Evolutionary conservation across 306 rosid species (phyloP).

Genomic region (Pterocarpus macrocarpus): DNA sequence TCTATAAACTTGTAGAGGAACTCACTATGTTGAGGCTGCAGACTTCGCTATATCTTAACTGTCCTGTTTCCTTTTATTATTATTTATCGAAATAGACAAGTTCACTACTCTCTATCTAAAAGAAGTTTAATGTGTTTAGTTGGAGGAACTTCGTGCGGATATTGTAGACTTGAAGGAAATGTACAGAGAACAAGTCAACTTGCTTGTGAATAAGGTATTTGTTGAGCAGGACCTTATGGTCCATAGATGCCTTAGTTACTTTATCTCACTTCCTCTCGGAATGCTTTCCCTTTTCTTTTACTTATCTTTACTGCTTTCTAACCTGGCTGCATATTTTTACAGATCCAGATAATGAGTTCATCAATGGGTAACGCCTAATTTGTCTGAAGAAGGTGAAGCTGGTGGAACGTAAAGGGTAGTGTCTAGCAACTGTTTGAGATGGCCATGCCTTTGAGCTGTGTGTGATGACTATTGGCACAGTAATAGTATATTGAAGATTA

Average conservation of each 20-base stretch:
- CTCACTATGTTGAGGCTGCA: background rate
- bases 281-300: constrained; percentile 16
- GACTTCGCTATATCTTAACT: constrained; percentile 17
- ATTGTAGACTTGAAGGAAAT: constrained; percentile 98
- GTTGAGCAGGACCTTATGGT: constrained; percentile 18
- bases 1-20: constrained; percentile 25
- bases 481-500: constrained; percentile 33
- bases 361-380: constrained; percentile 39
- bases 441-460: constrained; percentile 29
- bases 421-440: constrained; percentile 43
- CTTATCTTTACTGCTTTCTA: constrained; percentile 10
- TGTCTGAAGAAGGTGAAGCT: constrained; percentile 11
- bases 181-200: constrained; percentile 98
- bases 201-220: constrained; percentile 94
- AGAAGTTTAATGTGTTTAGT: constrained; percentile 61
- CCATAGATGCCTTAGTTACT: constrained; percentile 14
- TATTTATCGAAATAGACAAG: constrained; percentile 22
- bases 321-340: constrained; percentile 29
- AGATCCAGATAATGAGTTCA: constrained; percentile 61
- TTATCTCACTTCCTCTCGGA: background rate
- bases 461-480: constrained; percentile 43
- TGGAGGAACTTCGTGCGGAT: constrained; percentile 99
- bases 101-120: constrained; percentile 41
- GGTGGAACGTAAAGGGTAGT: constrained; percentile 33
- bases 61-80: constrained; percentile 22